Percentiles rank a stretch among this genome's conserved stretches.
These are phyloP conservation scores for Alternaria sp. DNA, from an alignment of 2,329 filamentous ascomycete species.

Conservation along the genomic window DNA sequence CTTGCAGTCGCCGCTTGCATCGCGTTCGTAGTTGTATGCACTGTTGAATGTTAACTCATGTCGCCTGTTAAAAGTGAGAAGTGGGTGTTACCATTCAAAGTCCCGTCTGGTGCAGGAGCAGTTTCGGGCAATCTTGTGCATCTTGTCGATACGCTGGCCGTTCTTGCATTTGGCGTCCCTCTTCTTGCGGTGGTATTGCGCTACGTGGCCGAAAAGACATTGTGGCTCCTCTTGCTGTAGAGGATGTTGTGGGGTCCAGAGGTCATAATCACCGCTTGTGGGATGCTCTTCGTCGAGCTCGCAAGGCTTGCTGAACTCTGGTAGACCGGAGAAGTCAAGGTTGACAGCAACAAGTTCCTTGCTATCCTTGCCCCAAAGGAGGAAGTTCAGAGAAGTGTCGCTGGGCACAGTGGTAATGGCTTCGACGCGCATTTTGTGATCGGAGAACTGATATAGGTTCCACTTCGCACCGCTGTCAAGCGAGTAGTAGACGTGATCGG, in stretches of 20 bases:
- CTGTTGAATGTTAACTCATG: conserved; percentile 55
- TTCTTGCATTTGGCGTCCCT: conserved; percentile 82
- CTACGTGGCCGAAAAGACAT: conserved; percentile 91
- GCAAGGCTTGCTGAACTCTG: conserved; percentile 70
- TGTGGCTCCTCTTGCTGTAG: conserved; percentile 74
- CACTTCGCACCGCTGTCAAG: conserved; percentile 82
- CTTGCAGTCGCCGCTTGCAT: conserved; percentile 75
- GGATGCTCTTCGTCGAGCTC: conserved; percentile 67
- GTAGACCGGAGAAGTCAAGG: conserved; percentile 83
- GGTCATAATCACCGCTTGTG: conserved; percentile 74
- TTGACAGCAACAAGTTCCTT: conserved; percentile 74
- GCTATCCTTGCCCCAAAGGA: conserved; percentile 78
- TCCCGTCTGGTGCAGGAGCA: conserved; percentile 85
- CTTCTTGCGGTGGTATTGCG: conserved; percentile 91
- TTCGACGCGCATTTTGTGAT: conserved; percentile 70
- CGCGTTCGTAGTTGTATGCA: conserved; percentile 91
- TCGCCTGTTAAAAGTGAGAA: neutral
- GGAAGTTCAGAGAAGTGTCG: conserved; percentile 87
- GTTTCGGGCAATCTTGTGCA: conserved; percentile 74
- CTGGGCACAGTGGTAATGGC: conserved; percentile 89
- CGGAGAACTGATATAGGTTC: conserved; percentile 76
- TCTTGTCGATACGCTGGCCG: conserved; percentile 66
- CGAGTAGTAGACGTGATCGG: conserved; percentile 75
- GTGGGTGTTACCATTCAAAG: conserved; percentile 80
- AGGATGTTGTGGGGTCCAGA: conserved; percentile 90